Conservation (phyloP, 2,329 filamentous ascomycete genomes). For the Colletotrichum zoysiae region DNA sequence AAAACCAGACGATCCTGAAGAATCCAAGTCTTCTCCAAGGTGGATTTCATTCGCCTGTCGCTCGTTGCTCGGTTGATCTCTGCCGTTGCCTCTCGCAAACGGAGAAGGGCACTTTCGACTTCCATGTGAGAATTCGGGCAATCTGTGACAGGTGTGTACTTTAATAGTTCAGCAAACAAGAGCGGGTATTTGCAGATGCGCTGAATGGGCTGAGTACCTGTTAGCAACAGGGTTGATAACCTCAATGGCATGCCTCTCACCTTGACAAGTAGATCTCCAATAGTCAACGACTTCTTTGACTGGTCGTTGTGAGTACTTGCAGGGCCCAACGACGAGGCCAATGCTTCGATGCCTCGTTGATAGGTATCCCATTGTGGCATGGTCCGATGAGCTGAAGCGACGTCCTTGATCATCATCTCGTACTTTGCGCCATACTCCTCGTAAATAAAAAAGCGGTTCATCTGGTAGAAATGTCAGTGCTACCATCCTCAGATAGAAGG, state of each 20-base stretch:
- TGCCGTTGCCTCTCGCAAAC: conserved; percentile 79
- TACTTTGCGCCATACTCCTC: conserved; percentile 94
- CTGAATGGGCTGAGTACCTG: conserved; percentile 80
- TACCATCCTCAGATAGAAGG: conserved; percentile 4
- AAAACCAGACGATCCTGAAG: conserved; percentile 86
- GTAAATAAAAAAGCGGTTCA: conserved; percentile 86
- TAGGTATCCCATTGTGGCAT: conserved; percentile 82
- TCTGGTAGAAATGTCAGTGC: conserved; percentile 60
- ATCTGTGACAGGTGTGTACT: conserved; percentile 85
- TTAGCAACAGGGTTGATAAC: conserved; percentile 23
- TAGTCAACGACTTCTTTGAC: conserved; percentile 80
- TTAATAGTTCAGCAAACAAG: conserved; percentile 85
- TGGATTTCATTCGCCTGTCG: conserved; percentile 75
- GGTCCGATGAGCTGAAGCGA: conserved; percentile 75
- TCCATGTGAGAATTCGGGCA: conserved; percentile 86
- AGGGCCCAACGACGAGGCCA: conserved; percentile 81
- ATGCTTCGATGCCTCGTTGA: conserved; percentile 85
- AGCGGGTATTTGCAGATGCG: conserved; percentile 92
- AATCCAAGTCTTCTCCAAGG: conserved; percentile 85
- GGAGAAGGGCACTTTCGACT: conserved; percentile 78
- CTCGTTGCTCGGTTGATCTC: conserved; percentile 89
- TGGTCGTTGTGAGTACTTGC: conserved; percentile 73
- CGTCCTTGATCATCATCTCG: conserved; percentile 84
- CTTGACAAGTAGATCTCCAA: conserved; percentile 92
- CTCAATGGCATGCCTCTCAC: conserved; percentile 57